Base-by-base conservation (phyloP, 306 rosid species). In the Dryas octopetala region DNA sequence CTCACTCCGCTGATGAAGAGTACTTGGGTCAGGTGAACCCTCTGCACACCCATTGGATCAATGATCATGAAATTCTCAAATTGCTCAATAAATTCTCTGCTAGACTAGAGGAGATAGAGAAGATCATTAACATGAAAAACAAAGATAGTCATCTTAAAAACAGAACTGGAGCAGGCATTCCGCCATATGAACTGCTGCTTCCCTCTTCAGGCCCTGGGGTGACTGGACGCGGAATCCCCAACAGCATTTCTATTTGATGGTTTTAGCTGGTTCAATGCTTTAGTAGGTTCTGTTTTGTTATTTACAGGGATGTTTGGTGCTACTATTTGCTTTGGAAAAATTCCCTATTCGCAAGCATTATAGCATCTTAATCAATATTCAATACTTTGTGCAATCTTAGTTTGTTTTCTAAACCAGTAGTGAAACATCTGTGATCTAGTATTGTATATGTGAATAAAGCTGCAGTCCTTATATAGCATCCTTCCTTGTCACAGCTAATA, bases 1-100 rank as follows among this genome's bases (percentile, higher is more conserved):
- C 97, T 32, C 97, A 95, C 81, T 95, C 99, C 4, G 78, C 99
- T 0, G 97, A 95, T 66, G 97, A 95, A 82, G 99, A 95, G 97
- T 95, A 95, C 78, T 85, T 95, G 88, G 99, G 99, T 51, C 86
- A 91, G 81, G 73, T 80, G 55, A 89, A 85, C 70, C 89, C 60
- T 13, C 76, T 86, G n/a, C 88, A 91, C 41, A 7, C 70, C 80
- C 90, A 81, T 68, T 90, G 96, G 98, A 91, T 83, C 82, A 83
- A 82, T 64, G 97, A 91, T 66, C 80, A 81, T 14, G 76, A 80
- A 74, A 68, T 95, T 50, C 28, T 83, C 68, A 75, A 85, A 58
- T 8, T 78, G 60, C 91, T 87, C 43, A 58, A 80, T 19, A 89
- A 78, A 77, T 95, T 90, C 69, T 90, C 97, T 10, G 53, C 68